Percentiles rank a stretch among this genome's conserved stretches.
Conservation (phyloP, 345 rosid species). For the Eucalyptus decipiens region DNA sequence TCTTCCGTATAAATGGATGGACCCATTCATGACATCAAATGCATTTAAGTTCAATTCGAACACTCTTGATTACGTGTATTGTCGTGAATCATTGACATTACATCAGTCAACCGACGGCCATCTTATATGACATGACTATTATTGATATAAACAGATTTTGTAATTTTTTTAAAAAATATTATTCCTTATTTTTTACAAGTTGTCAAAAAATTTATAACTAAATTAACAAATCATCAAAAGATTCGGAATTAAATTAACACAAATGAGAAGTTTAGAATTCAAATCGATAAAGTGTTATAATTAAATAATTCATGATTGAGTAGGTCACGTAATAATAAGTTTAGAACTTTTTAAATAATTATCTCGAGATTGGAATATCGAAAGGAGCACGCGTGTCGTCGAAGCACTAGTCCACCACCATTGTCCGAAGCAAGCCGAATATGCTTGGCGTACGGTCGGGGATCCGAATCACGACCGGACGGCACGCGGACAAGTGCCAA, state of each 20-base stretch:
- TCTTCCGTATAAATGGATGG: background rate
- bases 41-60: background rate
- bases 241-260: too few relatives aligned
- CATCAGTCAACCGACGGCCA: rapidly evolving
- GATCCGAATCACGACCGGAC: background rate
- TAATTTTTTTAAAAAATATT: too few relatives aligned
- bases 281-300: too few relatives aligned
- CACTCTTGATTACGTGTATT: background rate
- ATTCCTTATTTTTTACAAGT: too few relatives aligned
- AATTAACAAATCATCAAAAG: too few relatives aligned
- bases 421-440: background rate
- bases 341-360: too few relatives aligned
- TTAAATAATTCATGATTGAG: too few relatives aligned
- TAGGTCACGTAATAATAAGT: too few relatives aligned
- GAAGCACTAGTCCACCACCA: background rate
- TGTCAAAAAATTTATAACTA: too few relatives aligned
- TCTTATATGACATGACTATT: too few relatives aligned
- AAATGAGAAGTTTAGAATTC: too few relatives aligned
- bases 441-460: background rate
- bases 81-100: background rate
- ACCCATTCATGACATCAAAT: background rate
- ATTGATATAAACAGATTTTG: too few relatives aligned
- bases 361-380: background rate
- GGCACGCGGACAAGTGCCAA: background rate
- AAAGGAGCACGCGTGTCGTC: background rate